Evolutionary conservation across 2,329 filamentous ascomycete species (phyloP).

Genomic region (Colletotrichum tropicicola): DNA sequence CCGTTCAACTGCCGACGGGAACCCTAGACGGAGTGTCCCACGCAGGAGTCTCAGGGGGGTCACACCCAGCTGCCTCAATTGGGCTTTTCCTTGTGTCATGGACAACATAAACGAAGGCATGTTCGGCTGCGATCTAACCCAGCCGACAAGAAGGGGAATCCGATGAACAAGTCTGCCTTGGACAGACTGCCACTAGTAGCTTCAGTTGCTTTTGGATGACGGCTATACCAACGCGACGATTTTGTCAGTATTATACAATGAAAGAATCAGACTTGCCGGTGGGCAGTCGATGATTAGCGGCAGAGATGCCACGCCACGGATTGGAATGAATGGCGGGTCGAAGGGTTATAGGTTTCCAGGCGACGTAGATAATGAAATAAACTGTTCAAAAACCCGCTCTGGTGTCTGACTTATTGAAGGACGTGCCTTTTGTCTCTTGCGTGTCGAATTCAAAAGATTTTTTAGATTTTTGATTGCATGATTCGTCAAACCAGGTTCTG

Average conservation of each 20-base stretch:
- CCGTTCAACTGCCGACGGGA: neutral
- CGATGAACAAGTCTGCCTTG: neutral
- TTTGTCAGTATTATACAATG: neutral
- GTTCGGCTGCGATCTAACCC: neutral
- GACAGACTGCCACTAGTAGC: neutral
- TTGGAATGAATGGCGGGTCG: too few relatives aligned
- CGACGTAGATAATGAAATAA: conserved; percentile 14
- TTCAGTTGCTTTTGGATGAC: conserved; percentile 11
- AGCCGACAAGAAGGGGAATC: neutral
- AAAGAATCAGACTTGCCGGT: conserved; percentile 1
- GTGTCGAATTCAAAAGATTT: too few relatives aligned
- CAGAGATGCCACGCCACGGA: neutral
- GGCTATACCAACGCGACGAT: neutral
- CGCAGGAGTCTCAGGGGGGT: neutral
- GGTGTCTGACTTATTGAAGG: too few relatives aligned
- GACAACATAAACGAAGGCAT: neutral
- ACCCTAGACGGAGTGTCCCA: neutral
- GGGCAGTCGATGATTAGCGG: conserved; percentile 3
- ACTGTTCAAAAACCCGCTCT: too few relatives aligned
- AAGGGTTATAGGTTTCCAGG: conserved; percentile 1
- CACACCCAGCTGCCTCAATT: neutral
- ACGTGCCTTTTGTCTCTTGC: too few relatives aligned
- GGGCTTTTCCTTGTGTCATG: neutral
- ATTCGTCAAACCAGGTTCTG: too few relatives aligned
- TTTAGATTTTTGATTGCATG: too few relatives aligned